Conservation (phyloP, 768 basidiomycete genomes). For the Atractiella rhizophila region DNA sequence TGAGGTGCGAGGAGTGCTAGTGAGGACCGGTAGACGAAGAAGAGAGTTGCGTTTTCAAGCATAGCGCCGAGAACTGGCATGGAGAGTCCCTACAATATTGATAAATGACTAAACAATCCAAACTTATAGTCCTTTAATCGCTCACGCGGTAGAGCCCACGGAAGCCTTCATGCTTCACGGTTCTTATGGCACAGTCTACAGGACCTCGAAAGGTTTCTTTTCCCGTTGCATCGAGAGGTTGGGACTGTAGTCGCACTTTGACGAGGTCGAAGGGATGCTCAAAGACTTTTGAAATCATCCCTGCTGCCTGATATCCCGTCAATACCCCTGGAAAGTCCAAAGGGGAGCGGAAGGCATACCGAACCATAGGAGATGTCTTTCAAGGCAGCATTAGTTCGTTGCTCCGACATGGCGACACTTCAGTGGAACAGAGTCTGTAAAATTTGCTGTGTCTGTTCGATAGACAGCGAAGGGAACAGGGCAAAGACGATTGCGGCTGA, state of each 20-base stretch:
- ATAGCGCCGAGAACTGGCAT: constrained; percentile 78
- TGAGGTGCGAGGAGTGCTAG: constrained; percentile 28
- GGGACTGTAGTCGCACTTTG: constrained; percentile 79
- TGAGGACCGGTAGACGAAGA: constrained; percentile 56
- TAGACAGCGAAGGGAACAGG: too few relatives aligned
- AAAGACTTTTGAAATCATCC: constrained; percentile 63
- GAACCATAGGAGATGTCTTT: constrained; percentile 21
- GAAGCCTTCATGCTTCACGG: constrained; percentile 55
- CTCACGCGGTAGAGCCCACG: constrained; percentile 65
- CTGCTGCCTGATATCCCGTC: constrained; percentile 45
- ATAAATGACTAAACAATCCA: constrained; percentile 1
- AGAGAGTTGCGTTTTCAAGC: constrained; percentile 69
- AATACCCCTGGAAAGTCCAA: background rate
- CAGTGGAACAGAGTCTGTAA: too few relatives aligned
- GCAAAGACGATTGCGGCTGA: too few relatives aligned
- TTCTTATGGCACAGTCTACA: constrained; percentile 58
- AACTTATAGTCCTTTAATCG: background rate
- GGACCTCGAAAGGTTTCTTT: constrained; percentile 72
- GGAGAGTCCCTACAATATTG: constrained; percentile 43
- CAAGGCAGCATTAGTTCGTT: background rate
- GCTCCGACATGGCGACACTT: too few relatives aligned
- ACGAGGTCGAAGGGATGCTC: constrained; percentile 84
- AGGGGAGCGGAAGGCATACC: constrained; percentile 10
- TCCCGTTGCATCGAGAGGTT: constrained; percentile 43
- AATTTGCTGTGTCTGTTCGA: too few relatives aligned